Conservation (phyloP, 352 stramenopile species). For the Phytophthora podocarpi region DNA sequence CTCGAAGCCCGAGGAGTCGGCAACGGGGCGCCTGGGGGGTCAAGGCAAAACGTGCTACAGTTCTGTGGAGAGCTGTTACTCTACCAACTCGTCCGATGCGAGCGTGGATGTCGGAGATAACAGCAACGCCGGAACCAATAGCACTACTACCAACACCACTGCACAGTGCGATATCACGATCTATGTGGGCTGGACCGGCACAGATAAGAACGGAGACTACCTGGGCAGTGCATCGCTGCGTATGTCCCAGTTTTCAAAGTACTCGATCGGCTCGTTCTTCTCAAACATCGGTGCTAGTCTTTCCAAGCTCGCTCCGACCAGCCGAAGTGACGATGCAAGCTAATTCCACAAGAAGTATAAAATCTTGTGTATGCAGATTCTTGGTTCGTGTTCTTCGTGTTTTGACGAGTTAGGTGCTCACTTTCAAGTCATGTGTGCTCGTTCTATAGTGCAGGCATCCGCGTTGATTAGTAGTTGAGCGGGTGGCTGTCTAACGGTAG, state of each 20-base stretch:
- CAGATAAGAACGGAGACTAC: constrained; percentile 80
- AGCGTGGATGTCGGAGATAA: constrained; percentile 25
- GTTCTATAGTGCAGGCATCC: constrained; percentile 10
- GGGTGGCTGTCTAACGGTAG: constrained; percentile 39
- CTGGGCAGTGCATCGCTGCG: constrained; percentile 74
- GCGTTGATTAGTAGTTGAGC: neutral
- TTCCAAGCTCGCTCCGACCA: constrained; percentile 49
- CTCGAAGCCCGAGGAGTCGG: constrained; percentile 51
- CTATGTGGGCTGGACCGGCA: constrained; percentile 83
- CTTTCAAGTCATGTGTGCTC: constrained; percentile 9
- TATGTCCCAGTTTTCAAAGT: constrained; percentile 86
- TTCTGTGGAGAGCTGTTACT: constrained; percentile 35
- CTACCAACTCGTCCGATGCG: constrained; percentile 22
- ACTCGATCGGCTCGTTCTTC: constrained; percentile 82
- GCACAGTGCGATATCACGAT: constrained; percentile 71
- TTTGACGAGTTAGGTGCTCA: constrained; percentile 8
- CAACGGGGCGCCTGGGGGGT: constrained; percentile 43
- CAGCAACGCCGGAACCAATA: constrained; percentile 19
- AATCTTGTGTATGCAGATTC: no score
- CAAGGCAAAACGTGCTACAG: constrained; percentile 78
- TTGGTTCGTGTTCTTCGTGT: constrained; percentile 7
- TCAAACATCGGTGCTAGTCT: constrained; percentile 65
- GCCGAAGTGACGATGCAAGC: constrained; percentile 45
- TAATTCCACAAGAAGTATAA: constrained; percentile 6
- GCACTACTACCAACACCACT: constrained; percentile 38